Base-by-base conservation (phyloP, 768 basidiomycete species). In the Phallus indusiatus region DNA sequence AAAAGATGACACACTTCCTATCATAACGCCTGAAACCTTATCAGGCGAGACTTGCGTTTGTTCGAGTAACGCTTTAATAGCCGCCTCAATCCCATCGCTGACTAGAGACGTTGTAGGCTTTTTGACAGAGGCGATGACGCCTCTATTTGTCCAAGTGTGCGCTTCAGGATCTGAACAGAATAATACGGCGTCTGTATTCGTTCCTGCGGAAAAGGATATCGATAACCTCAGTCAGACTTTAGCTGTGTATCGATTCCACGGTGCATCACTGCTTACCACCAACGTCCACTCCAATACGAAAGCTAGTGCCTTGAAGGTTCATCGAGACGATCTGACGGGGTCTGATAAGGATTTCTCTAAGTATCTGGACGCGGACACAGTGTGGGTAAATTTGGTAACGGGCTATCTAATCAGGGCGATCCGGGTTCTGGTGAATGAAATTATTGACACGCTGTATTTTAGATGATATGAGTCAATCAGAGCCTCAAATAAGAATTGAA, bases 51-150 rank as follows among this genome's bases (percentile, higher is more conserved):
- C 65, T 1, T 66, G 65, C 20, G 71, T 74, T 8, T 71, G 66
- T 42, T 71, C 62, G 52, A 85, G 68, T 5, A 83, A 76, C 1
- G 68, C 68, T 12, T 71, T 69, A 18, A 85, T 72, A 0, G 81
- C 82, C 2, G 64, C 60, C 55, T 81, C 79, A 54, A 86, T 85
- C 33, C 85, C 84, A 14, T 70, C 71, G 0, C 83, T 82, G 54
- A 84, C 78, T 56, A 82, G 75, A 7, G 76, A 64, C 0, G 84
- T 85, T 0, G 85, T 86, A 0, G 74, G 74, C 16, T 74, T 71
- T 64, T 86, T 86, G 33, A 65, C 68, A 53, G 64, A 65, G 9
- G 70, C 74, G 1, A 75, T 68, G 5, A 77, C 62, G 8, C 76
- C 73, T 12, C 74, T 73, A 24, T 69, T 65, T 1, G 72, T 69